A percentile compares a stretch with the other conserved stretches of the same genome.
Evolutionary conservation across 2,329 filamentous ascomycete species (phyloP).

Genomic region (Sporothrix mexicana): DNA sequence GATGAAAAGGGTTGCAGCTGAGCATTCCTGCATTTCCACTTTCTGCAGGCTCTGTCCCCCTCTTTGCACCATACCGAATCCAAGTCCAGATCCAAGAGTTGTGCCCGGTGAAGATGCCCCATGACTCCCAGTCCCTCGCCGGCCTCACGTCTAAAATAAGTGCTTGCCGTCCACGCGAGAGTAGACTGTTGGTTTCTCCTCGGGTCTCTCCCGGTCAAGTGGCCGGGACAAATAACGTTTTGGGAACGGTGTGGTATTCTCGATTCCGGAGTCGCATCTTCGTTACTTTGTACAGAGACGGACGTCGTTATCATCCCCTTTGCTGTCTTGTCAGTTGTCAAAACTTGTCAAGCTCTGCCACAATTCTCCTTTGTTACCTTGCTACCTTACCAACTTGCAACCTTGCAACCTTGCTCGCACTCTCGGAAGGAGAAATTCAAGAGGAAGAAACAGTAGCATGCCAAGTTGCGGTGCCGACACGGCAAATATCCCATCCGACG

Average conservation of each 20-base stretch:
- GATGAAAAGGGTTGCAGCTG: background rate
- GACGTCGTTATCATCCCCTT: background rate
- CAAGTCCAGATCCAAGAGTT: background rate
- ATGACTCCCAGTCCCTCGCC: too few relatives aligned
- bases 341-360: background rate
- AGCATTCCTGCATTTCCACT: background rate
- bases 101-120: background rate
- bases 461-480: slow-evolving; percentile 2
- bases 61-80: slow-evolving; percentile 2
- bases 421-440: background rate
- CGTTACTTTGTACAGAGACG: too few relatives aligned
- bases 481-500: background rate
- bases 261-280: background rate
- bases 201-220: background rate
- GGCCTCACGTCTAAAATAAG: too few relatives aligned
- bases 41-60: background rate
- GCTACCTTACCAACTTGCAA: background rate
- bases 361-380: too few relatives aligned
- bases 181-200: background rate
- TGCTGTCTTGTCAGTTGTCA: background rate
- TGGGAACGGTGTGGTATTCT: background rate
- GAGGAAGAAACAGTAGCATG: too few relatives aligned
- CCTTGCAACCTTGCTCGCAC: too few relatives aligned
- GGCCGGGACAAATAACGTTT: background rate
- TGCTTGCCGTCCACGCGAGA: background rate